These are phyloP conservation scores for Alternaria sp. DNA, from an alignment of 2,329 filamentous ascomycete genomes.

Conservation along the genomic window DNA sequence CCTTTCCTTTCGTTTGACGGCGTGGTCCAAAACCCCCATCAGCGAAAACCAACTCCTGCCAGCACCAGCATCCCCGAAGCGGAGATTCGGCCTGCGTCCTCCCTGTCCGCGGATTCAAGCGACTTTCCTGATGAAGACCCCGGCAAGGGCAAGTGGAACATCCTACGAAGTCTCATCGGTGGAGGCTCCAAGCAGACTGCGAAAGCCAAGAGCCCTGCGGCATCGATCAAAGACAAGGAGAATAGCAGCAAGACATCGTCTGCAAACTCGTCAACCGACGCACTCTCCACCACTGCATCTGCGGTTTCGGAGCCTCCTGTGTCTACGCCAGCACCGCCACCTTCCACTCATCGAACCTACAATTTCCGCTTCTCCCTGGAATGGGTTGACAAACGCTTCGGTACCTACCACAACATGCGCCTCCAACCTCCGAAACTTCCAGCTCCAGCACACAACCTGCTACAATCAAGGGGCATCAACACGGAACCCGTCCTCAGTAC, in stretches of 20 bases:
- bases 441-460: conserved; percentile 69
- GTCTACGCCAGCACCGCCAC: conserved; percentile 49
- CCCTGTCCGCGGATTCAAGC: conserved; percentile 37
- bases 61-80: conserved; percentile 29
- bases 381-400: conserved; percentile 64
- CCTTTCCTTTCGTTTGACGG: conserved; percentile 70
- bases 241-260: conserved; percentile 19
- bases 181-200: conserved; percentile 52
- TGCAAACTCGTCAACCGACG: conserved; percentile 8
- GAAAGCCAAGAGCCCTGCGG: conserved; percentile 48
- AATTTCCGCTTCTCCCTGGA: conserved; percentile 78
- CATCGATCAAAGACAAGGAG: conserved; percentile 32
- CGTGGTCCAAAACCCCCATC: conserved; percentile 54
- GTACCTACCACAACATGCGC: conserved; percentile 65
- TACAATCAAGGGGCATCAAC: conserved; percentile 54
- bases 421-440: conserved; percentile 73
- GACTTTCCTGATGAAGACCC: conserved; percentile 45
- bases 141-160: conserved; percentile 66
- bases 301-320: conserved; percentile 8
- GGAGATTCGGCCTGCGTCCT: conserved; percentile 37
- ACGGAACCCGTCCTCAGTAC: conserved; percentile 28
- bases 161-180: conserved; percentile 68
- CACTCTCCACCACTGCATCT: conserved; percentile 8
- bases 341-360: conserved; percentile 63
- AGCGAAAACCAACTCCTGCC: conserved; percentile 34